Evolutionary conservation across 352 stramenopile species (phyloP).

Genomic region (Phytophthora hybrid): DNA sequence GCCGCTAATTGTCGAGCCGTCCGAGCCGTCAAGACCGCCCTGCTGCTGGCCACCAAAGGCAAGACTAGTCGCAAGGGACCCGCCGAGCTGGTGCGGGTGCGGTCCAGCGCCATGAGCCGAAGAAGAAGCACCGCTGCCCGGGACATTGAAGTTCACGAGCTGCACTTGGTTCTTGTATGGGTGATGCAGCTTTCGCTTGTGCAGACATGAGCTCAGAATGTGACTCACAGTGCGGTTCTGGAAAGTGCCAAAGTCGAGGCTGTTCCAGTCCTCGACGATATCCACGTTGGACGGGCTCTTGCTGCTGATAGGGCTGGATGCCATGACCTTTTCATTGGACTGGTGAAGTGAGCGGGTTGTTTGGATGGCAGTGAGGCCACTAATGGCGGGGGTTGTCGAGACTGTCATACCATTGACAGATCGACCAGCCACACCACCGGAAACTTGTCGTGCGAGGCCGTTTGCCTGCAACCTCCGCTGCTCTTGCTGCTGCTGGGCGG

Average conservation of each 20-base stretch:
- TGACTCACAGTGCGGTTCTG: slow-evolving; percentile 88
- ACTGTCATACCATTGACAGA: slow-evolving; percentile 9
- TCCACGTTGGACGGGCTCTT: slow-evolving; percentile 84
- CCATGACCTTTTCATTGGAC: slow-evolving; percentile 51
- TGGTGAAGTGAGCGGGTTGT: slow-evolving; percentile 31
- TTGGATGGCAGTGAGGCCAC: slow-evolving; percentile 31
- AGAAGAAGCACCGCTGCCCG: slow-evolving; percentile 34
- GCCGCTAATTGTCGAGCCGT: slow-evolving; percentile 34
- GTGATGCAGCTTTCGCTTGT: slow-evolving; percentile 85
- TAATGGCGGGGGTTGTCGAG: slow-evolving; percentile 26
- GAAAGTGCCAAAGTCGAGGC: slow-evolving; percentile 81
- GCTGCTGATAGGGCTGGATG: slow-evolving; percentile 60
- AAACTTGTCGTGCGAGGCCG: slow-evolving; percentile 19
- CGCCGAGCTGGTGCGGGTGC: slow-evolving; percentile 47
- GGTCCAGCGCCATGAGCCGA: slow-evolving; percentile 7
- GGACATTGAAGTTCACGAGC: slow-evolving; percentile 84
- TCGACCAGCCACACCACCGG: slow-evolving; percentile 16
- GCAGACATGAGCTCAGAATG: slow-evolving; percentile 83
- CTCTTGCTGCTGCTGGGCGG: slow-evolving; percentile 46
- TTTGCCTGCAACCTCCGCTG: slow-evolving; percentile 37
- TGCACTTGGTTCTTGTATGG: slow-evolving; percentile 89
- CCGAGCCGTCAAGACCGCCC: slow-evolving; percentile 18
- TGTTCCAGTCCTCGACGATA: slow-evolving; percentile 83
- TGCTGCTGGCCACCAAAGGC: slow-evolving; percentile 56
- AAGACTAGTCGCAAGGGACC: slow-evolving; percentile 65